A percentile compares a stretch with the other conserved stretches of the same genome.
phyloP scores from a whole-genome alignment of 208 protist species.

The Crithidia acanthocephali region DNA sequence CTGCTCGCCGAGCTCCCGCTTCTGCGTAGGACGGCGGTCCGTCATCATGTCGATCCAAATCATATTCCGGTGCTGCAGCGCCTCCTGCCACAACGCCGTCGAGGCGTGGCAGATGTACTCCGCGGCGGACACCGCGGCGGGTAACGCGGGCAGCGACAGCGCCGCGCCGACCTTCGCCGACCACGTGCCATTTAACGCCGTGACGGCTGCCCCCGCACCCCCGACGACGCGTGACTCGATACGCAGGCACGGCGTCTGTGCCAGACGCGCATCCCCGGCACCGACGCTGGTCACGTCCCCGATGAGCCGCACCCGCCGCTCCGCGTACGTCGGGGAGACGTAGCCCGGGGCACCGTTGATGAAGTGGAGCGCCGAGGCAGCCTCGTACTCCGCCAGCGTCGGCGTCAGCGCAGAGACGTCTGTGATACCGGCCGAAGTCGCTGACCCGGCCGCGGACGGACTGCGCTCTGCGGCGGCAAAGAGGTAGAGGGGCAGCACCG shows the following conservation, averaged over 20 bases:
- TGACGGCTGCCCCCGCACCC: too few species aligned
- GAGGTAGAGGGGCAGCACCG: slow-evolving; percentile 12
- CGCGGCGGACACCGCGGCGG: slow-evolving; percentile 4
- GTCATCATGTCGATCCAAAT: slow-evolving; percentile 37
- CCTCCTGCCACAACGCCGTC: slow-evolving; percentile 31
- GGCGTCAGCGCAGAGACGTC: background rate
- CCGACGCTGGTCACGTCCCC: too few species aligned
- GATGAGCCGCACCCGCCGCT: too few species aligned
- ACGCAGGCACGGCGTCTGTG: slow-evolving; percentile 3
- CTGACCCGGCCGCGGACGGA: background rate
- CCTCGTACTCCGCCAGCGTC: too few species aligned
- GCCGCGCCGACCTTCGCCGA: background rate
- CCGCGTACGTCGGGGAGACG: too few species aligned
- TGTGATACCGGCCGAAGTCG: too few species aligned
- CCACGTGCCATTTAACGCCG: background rate
- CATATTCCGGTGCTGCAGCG: slow-evolving; percentile 25
- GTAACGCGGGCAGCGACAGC: slow-evolving; percentile 4
- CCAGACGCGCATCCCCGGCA: background rate
- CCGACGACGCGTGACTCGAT: background rate
- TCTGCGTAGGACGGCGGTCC: slow-evolving; percentile 32
- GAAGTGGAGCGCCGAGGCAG: too few species aligned
- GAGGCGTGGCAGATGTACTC: slow-evolving; percentile 37
- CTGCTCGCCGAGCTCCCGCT: slow-evolving; percentile 39
- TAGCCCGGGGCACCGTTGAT: too few species aligned
- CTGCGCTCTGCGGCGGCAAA: slow-evolving; percentile 13